Base-by-base conservation (phyloP, 2,329 filamentous ascomycete genomes). In the Exophiala alcalophila region DNA sequence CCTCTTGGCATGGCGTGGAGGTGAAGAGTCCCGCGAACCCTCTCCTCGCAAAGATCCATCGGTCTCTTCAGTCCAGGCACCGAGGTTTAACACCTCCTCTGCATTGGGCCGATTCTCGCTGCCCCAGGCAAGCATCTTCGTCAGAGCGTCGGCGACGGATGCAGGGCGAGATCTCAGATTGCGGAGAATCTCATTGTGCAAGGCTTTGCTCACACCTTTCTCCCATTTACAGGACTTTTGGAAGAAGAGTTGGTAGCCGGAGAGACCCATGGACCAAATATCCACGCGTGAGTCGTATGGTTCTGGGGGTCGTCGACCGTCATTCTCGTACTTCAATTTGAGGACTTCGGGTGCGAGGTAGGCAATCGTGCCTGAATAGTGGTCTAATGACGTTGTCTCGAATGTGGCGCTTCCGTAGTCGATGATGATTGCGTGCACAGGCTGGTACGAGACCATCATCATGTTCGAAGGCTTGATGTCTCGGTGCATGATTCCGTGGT, bases 351-450 rank as follows among this genome's bases (percentile, higher is more conserved):
- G 92, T 1, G 91, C 89, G 5, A 98, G 78, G 61, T 98, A 98
- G 39, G 91, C 91, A 43, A 97, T 71, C 1, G 92, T 97, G 24
- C 92, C 92, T 10, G 21, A 33, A 32, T 38, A 42, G 12, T 43
- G 42, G 25, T 50, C 31, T 4, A 10, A 20, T 6, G 43, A 50
- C 9, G 26, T 39, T 5, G 24, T 15, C 5, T 47, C 43, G 14
- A 33, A 31, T 0, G 90, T 97, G 0, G 92, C 97, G 65, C 94
- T 96, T 74, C 92, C 97, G 71, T 97, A 98, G 66, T 98, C 92
- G 42, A 92, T 94, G 65, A 97, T 75, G 73, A 97, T 91, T 11
- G 37, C 43, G 11, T 40, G 36, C 41, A 97, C 90, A 63, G 97
- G 92, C 6, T 88, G 88, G 59, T 94, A 86, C 0, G 83, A 82